Evolutionary conservation across 345 rosid species (phyloP), one percentile per base, ranked within the genome.

Genomic region (Bretschneidera sinensis): DNA sequence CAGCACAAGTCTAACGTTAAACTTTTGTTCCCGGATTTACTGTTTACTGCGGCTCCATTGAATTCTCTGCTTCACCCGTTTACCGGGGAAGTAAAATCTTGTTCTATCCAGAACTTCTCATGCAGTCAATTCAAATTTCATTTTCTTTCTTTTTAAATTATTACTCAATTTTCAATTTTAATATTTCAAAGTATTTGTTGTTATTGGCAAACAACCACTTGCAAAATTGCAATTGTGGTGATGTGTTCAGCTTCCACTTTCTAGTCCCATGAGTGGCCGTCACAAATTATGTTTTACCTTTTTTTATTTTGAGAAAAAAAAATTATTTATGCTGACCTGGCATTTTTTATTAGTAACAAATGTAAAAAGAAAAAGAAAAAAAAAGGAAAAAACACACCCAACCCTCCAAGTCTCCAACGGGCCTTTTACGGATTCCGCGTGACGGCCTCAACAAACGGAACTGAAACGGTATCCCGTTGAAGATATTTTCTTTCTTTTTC

Each of bases 231-330:
- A 24, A 17, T 45, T 54, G 70, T 74, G 79, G 79, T 39, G 45
- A 56, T 51, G 55, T 72, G 16, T 63, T 57, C 16, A 47, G 22
- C 48, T 60, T 63, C 83, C 79, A 66, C 75, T 71, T 66, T 15
- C 56, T 39, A 65, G 62, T 68, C 55, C 64, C 55, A 47, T 35
- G 70, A 71, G 59, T 56, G 74, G 77, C 49, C 53, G 60, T 21
- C 10, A 17, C 54, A 39, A 47, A 17, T 16, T 24, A 57, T n/a
- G n/a, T 51, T 24, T 21, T 51, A 52, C n/a, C n/a, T n/a, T 62
- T 35, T 9, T 54, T 34, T 43, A 39, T 24, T 13, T 21, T 43
- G n/a, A n/a, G n/a, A n/a, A n/a, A n/a, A n/a, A n/a, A n/a, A n/a
- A n/a, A n/a, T n/a, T n/a, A n/a, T n/a, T n/a, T n/a, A n/a, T n/a